These are phyloP conservation scores for Suillus bovinus DNA, from an alignment of 768 basidiomycete genomes.

Conservation along the genomic window DNA sequence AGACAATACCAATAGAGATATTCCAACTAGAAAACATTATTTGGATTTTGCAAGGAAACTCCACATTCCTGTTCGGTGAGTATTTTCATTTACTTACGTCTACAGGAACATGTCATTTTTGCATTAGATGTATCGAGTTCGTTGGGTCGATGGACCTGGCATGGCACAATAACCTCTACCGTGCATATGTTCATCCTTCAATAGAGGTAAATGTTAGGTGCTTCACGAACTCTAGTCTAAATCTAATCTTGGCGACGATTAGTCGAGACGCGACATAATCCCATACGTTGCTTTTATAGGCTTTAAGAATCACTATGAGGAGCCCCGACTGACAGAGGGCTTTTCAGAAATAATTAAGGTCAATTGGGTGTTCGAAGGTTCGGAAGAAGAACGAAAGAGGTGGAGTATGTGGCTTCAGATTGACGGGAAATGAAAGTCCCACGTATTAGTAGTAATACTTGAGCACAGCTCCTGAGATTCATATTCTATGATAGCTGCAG, in stretches of 20 bases:
- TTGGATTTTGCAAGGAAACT: slow-evolving; percentile 61
- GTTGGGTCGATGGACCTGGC: slow-evolving; percentile 77
- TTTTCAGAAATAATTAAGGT: slow-evolving; percentile 75
- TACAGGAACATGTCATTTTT: not conserved
- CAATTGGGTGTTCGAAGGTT: slow-evolving; percentile 80
- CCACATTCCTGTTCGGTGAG: slow-evolving; percentile 56
- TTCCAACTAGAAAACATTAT: slow-evolving; percentile 67
- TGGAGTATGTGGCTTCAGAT: slow-evolving; percentile 91
- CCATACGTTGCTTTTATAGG: slow-evolving; percentile 60
- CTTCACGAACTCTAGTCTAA: not conserved
- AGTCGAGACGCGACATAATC: slow-evolving; percentile 53
- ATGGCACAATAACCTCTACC: slow-evolving; percentile 93
- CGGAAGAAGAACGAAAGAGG: slow-evolving; percentile 61
- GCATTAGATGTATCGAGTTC: slow-evolving; percentile 70
- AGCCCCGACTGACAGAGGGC: slow-evolving; percentile 68
- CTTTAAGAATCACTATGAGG: slow-evolving; percentile 64
- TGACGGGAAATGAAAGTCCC: slow-evolving; percentile 54
- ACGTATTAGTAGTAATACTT: not conserved
- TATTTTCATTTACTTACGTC: slow-evolving; percentile 8
- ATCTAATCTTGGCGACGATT: slow-evolving; percentile 1
- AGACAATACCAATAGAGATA: slow-evolving; percentile 94
- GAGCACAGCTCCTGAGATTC: not conserved
- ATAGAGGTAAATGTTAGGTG: slow-evolving; percentile 22
- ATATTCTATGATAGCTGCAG: not conserved
- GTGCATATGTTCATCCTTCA: slow-evolving; percentile 63